phyloP scores from a whole-genome alignment of 192 early-diverging fungal genomes.

The Coemansia sp. region DNA sequence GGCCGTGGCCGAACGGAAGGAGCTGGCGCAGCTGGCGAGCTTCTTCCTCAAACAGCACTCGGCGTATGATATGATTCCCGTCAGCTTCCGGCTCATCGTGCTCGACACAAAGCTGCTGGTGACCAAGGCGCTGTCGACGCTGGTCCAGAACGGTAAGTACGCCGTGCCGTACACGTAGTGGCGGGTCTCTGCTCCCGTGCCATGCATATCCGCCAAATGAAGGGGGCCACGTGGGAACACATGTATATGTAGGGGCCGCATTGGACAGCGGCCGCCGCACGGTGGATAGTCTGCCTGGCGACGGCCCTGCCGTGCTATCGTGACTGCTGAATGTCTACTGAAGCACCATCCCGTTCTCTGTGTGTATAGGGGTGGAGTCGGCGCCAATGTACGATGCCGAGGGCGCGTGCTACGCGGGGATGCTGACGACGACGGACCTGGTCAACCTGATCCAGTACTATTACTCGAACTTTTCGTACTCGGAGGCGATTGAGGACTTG shows the following conservation, averaged over 20 bases:
- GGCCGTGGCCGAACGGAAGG: conserved; percentile 30
- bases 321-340: no score
- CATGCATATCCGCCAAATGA: no score
- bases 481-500: conserved; percentile 80
- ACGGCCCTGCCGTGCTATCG: no score
- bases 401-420: conserved; percentile 78
- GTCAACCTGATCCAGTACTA: conserved; percentile 92
- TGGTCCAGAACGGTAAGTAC: conserved; percentile 94
- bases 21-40: conserved; percentile 47
- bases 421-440: conserved; percentile 95
- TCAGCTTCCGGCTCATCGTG: conserved; percentile 84
- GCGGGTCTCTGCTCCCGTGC: no score
- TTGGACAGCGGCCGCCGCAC: no score
- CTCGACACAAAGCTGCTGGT: conserved; percentile 85
- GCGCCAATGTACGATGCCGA: conserved; percentile 87
- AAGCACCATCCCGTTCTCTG: no score
- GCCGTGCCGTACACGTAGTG: no score
- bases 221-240: no score
- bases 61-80: conserved; percentile 87
- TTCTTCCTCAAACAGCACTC: conserved; percentile 75
- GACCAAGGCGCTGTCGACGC: conserved; percentile 83
- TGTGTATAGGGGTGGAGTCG: conserved; percentile 72
- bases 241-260: no score
- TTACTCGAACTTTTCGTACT: conserved; percentile 72
- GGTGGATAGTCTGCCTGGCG: no score